Evolutionary conservation across 2,329 filamentous ascomycete genomes (phyloP).

Genomic region (Botrytis fabae): DNA sequence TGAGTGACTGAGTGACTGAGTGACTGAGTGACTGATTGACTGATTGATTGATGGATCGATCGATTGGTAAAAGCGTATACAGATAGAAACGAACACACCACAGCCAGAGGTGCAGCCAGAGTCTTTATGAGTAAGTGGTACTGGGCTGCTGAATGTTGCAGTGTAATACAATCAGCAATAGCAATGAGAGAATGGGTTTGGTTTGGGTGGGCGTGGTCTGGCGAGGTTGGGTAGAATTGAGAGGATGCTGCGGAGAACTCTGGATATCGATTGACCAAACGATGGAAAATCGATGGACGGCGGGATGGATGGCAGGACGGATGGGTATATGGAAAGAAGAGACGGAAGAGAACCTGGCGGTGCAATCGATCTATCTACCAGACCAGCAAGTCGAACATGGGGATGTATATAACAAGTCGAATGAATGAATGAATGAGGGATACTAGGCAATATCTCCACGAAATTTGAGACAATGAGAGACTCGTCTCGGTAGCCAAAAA

Average conservation of each 20-base stretch:
- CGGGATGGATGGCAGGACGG: not conserved
- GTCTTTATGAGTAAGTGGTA: not conserved
- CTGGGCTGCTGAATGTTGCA: not conserved
- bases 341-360: not conserved
- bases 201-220: not conserved
- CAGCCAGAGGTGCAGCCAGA: not conserved
- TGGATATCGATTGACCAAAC: not conserved
- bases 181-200: not conserved
- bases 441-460: not conserved
- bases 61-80: not conserved
- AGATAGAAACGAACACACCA: not conserved
- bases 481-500: not conserved
- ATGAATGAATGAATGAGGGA: not conserved
- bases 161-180: not conserved
- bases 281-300: not conserved
- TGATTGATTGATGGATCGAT: not conserved
- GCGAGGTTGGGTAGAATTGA: not conserved
- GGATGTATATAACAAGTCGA: not conserved
- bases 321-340: not conserved
- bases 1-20: not conserved
- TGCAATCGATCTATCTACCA: not conserved
- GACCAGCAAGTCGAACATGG: not conserved
- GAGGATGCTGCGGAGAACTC: not conserved
- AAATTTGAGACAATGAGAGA: not conserved
- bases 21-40: no score